Percentiles rank a stretch among this genome's conserved stretches.
phyloP scores from a whole-genome alignment of 768 basidiomycete species.

The Agrocybe praecox region DNA sequence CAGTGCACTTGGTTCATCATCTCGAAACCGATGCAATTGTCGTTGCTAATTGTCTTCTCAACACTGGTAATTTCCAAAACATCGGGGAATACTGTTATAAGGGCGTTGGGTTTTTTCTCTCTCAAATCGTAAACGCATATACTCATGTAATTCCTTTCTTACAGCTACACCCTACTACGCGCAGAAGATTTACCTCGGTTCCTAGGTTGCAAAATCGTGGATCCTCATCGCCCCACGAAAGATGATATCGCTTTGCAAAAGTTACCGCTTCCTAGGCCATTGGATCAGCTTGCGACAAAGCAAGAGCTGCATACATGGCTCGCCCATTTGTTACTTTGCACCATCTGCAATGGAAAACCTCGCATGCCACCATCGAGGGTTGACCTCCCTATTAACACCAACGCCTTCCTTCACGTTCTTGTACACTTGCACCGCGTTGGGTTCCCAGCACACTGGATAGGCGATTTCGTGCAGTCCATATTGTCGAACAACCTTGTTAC shows the following conservation, averaged over 20 bases:
- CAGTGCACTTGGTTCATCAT: conserved; percentile 16
- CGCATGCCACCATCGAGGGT: conserved; percentile 11
- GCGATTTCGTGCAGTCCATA: conserved; percentile 20
- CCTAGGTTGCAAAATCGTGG: conserved; percentile 8
- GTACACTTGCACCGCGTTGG: conserved; percentile 16
- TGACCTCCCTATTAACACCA: conserved; percentile 19
- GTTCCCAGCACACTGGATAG: conserved; percentile 23
- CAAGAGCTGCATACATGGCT: conserved; percentile 20
- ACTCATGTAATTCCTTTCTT: no score
- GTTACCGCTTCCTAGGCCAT: conserved; percentile 9
- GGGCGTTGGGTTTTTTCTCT: conserved; percentile 1
- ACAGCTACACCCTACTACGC: conserved; percentile 14
- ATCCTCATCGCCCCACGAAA: conserved; percentile 2
- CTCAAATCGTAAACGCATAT: no score
- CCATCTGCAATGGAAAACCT: conserved; percentile 14
- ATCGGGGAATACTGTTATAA: conserved; percentile 13
- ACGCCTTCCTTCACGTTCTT: conserved; percentile 16
- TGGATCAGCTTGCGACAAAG: conserved; percentile 16
- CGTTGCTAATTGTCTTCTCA: conserved; percentile 19
- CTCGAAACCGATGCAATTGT: conserved; percentile 13
- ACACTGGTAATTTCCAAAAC: conserved; percentile 4
- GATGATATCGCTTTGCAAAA: conserved; percentile 12
- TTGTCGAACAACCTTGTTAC: conserved; percentile 18
- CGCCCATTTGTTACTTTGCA: conserved; percentile 15
- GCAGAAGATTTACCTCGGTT: conserved; percentile 7